Evolutionary conservation across 2,329 filamentous ascomycete species (phyloP).

Genomic region (Alternaria angustiovoidea): DNA sequence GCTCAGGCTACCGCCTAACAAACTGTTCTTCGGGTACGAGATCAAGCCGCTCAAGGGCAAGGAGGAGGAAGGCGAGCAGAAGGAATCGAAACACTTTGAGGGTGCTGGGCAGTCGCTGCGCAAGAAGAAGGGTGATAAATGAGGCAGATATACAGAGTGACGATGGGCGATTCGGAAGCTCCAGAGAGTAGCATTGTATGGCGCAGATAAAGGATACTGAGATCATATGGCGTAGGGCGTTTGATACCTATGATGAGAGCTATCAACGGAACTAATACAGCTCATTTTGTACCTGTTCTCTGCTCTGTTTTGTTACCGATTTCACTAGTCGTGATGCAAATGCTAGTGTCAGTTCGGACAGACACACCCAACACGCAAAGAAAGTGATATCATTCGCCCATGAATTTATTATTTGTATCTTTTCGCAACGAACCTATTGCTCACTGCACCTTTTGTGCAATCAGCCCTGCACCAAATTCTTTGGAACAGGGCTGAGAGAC

Average conservation of each 20-base stretch:
- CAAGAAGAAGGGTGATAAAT: constrained; percentile 71
- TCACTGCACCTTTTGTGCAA: neutral
- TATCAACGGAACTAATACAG: neutral
- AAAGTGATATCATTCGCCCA: neutral
- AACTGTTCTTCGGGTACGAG: constrained; percentile 96
- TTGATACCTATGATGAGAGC: constrained; percentile 18
- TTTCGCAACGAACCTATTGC: neutral
- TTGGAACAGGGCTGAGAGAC: too few species aligned
- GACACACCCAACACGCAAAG: too few species aligned
- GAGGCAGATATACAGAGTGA: neutral
- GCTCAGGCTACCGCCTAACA: constrained; percentile 82
- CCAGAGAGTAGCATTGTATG: constrained; percentile 29
- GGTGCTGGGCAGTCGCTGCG: constrained; percentile 84
- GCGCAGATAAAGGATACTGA: constrained; percentile 27
- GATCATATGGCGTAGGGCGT: constrained; percentile 30
- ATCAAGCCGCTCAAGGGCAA: constrained; percentile 86
- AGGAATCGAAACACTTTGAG: constrained; percentile 71
- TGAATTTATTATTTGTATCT: neutral
- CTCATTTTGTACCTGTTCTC: neutral
- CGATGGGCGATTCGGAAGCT: neutral
- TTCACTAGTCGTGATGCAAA: neutral
- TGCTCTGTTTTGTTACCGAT: neutral
- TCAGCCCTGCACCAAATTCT: too few species aligned
- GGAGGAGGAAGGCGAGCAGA: constrained; percentile 69
- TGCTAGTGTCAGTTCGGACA: neutral